Base-by-base conservation (phyloP, 495 filamentous ascomycete genomes). In the Talaromyces trachyspermus region DNA sequence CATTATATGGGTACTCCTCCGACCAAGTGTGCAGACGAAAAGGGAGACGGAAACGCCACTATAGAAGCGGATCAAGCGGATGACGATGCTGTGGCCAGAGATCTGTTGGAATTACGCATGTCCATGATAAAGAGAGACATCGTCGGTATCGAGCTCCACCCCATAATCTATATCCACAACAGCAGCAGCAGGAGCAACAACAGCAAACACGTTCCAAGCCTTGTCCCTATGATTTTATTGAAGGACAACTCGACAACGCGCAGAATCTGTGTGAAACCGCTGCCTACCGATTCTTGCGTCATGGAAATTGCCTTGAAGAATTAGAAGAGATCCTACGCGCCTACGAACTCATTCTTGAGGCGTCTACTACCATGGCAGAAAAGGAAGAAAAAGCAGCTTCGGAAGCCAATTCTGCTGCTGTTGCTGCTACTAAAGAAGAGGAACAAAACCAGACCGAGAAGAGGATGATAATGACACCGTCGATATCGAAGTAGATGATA, bases 191-290 rank as follows among this genome's bases (percentile, higher is more conserved):
- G n/a, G 14, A 35, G 2, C 32, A 36, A 33, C 30, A 33, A 33
- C 5, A 4, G 17, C 30, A 43, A 17, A 24, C 30, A 12, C 32
- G 44, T 4, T 0, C 18, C 7, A 46, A 46, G n/a, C 29, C 15
- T 17, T 23, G 44, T 24, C 44, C 44, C 6, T 46, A 36, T 25
- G 44, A 46, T 11, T 46, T 46, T 25, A 46, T 46, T 22, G 44
- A 46, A 14, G 11, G 20, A 17, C 44, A 46, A 36, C 20, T 46
- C n/a, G 44, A 46, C 15, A 36, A 32, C 17, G 44, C 44, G 18
- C 44, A 46, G 44, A 46, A 46, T 37, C 20, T 46, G 14, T 46
- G 44, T 18, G 44, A 46, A 24, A 46, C 44, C 2, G 44, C 44
- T 5, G 44, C 44, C 2, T 46, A 36, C 20, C 26, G 26, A 8